phyloP scores from a whole-genome alignment of 768 basidiomycete genomes.

The Cyclocybe aegerita region DNA sequence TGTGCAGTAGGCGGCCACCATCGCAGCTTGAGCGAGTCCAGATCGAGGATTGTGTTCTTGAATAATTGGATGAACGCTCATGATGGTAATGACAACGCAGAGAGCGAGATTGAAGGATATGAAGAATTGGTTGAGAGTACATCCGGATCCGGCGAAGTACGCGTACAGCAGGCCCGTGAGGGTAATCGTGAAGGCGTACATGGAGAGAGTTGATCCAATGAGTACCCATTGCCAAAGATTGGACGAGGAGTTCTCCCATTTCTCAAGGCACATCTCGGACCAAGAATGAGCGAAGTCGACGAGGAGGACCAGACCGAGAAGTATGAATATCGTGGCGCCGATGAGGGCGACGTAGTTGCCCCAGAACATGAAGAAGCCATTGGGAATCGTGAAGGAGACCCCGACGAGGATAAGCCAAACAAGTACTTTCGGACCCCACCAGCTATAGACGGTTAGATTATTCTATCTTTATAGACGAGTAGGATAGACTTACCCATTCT shows the following conservation, averaged over 20 bases:
- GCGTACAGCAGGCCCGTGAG: conserved; percentile 88
- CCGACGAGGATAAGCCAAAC: conserved; percentile 83
- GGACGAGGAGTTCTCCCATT: conserved; percentile 86
- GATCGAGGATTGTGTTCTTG: conserved; percentile 94
- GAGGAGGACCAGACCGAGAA: conserved; percentile 94
- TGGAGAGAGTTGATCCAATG: conserved; percentile 85
- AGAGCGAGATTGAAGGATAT: conserved; percentile 91
- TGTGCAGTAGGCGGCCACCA: conserved; percentile 98
- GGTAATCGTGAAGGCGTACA: conserved; percentile 83
- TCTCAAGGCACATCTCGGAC: conserved; percentile 95
- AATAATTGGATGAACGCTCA: conserved; percentile 81
- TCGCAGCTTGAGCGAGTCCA: conserved; percentile 91
- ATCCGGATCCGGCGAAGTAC: conserved; percentile 86
- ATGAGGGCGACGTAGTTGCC: conserved; percentile 91
- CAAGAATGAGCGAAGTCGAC: conserved; percentile 99
- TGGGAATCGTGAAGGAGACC: conserved; percentile 92
- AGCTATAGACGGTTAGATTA: conserved; percentile 44
- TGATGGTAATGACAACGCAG: conserved; percentile 73
- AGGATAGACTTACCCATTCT: conserved; percentile 76
- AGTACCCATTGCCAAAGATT: conserved; percentile 96
- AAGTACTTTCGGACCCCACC: conserved; percentile 98
- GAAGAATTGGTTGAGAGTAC: conserved; percentile 94
- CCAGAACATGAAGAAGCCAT: conserved; percentile 98
- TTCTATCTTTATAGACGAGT: conserved; percentile 3
- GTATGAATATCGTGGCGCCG: conserved; percentile 93